Conservation (phyloP, 2,329 filamentous ascomycete genomes). For the Basipetospora chlamydospora region DNA sequence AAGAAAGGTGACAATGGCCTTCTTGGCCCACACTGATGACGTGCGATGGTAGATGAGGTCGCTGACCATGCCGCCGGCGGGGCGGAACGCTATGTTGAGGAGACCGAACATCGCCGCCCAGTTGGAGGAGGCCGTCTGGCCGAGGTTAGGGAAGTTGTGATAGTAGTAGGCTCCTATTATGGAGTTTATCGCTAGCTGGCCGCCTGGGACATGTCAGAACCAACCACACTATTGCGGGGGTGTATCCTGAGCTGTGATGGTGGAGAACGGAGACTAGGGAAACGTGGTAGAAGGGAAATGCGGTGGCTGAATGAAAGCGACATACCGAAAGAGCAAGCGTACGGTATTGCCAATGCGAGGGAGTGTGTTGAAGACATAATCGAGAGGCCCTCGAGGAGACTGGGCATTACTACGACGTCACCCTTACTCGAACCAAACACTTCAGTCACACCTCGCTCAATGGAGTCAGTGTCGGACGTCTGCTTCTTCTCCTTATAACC, state of each 20-base stretch:
- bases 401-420: slow-evolving; percentile 41
- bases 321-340: slow-evolving; percentile 40
- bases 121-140: slow-evolving; percentile 39
- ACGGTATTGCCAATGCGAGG: slow-evolving; percentile 38
- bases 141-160: slow-evolving; percentile 42
- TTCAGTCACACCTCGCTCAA: slow-evolving; percentile 20
- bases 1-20: slow-evolving; percentile 40
- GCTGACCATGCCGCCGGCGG: slow-evolving; percentile 45
- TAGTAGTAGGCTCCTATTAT: slow-evolving; percentile 44
- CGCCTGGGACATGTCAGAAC: slow-evolving; percentile 19
- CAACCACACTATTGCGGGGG: neutral
- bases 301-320: neutral
- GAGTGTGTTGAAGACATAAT: slow-evolving; percentile 40
- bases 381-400: slow-evolving; percentile 28
- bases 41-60: slow-evolving; percentile 31
- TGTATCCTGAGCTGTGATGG: too few species aligned
- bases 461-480: neutral
- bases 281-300: neutral
- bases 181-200: slow-evolving; percentile 47
- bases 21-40: slow-evolving; percentile 21
- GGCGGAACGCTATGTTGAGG: slow-evolving; percentile 53
- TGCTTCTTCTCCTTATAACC: slow-evolving; percentile 1
- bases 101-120: slow-evolving; percentile 64
- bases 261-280: too few species aligned
- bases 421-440: slow-evolving; percentile 39